phyloP scores from a whole-genome alignment of 306 rosid species.

The Gastrolobium bilobum region DNA sequence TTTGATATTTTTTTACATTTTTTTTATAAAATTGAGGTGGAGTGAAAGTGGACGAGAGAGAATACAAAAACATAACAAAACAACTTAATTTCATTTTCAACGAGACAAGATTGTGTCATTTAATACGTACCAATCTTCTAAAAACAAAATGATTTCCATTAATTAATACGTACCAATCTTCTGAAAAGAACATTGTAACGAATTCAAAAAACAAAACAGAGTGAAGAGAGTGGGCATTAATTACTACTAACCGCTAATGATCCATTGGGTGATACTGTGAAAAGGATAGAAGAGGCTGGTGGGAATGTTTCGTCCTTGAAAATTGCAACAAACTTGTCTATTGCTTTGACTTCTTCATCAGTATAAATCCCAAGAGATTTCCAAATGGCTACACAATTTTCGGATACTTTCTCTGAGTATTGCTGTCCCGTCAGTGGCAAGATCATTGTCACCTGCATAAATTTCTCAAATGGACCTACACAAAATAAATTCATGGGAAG shows the following conservation, averaged over 20 bases:
- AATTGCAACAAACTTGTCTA: conserved; percentile 62
- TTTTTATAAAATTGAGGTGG: too few species aligned
- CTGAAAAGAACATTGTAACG: too few species aligned
- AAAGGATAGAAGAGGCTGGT: conserved; percentile 79
- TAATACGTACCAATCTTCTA: too few species aligned
- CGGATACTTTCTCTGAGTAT: conserved; percentile 78
- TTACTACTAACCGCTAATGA: conserved; percentile 64
- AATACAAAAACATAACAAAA: too few species aligned
- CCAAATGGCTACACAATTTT: conserved; percentile 78
- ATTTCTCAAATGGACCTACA: conserved; percentile 59
- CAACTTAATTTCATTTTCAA: too few species aligned
- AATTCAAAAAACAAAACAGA: not conserved
- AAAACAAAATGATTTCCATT: too few species aligned
- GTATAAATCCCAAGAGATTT: conserved; percentile 74
- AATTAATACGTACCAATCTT: too few species aligned
- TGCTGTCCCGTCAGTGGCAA: conserved; percentile 79
- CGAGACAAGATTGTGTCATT: too few species aligned
- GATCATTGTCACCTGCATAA: conserved; percentile 66
- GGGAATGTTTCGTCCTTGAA: conserved; percentile 75
- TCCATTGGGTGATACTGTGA: conserved; percentile 70
- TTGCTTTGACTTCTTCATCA: conserved; percentile 77
- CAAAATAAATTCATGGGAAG: not conserved
- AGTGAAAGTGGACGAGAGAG: too few species aligned
- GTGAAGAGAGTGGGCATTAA: too few species aligned
- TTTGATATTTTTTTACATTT: too few species aligned